Evolutionary conservation across 805 yeast genomes (phyloP), one percentile per base, ranked within the genome.

Genomic region (Ogataea polymorpha): DNA sequence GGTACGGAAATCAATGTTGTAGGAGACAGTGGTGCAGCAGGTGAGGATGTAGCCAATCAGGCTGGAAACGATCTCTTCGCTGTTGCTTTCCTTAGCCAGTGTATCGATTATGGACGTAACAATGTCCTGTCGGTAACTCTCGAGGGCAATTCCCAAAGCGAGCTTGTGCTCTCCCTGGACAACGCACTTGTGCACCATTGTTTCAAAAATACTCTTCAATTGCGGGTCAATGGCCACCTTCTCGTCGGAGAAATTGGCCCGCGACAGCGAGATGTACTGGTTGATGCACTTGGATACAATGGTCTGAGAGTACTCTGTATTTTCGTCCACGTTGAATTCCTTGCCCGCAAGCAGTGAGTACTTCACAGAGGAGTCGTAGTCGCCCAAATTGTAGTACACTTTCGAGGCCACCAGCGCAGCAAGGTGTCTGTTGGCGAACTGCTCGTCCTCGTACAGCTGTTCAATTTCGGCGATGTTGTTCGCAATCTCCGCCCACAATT

Each of bases 401-500:
- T 93, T 93, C 12, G 98, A 87, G 6, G 93, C 90, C 45, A 93
- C 77, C 45, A 93, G 71, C 2, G 99, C 98, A 7, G 98, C 98
- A 57, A 91, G 73, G 34, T 77, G 67, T 53, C 95, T 77, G 40
- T 80, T 79, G 23, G 56, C 39, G 64, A 91, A 93, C 17, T 73
- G 63, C 44, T 76, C 74, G 61, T 91, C 96, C 66, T 93, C 98
- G 56, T 82, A 89, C 40, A 93, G 70, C 49, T 88, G 95, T 67
- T 93, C 99, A 56, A 93, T 85, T 41, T 86, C 89, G 21, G 86
- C 71, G 46, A 93, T 78, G 57, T 77, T 81, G 66, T 93, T 93
- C 43, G 99, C 95, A 43, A 93, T 86, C 69, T 93, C 98, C 3
- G 99, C 88, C 99, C 99, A 93, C 44, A 88, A 74, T 63, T 87